phyloP scores from a whole-genome alignment of 768 basidiomycete species.

The Chlorophyllum brunneum region DNA sequence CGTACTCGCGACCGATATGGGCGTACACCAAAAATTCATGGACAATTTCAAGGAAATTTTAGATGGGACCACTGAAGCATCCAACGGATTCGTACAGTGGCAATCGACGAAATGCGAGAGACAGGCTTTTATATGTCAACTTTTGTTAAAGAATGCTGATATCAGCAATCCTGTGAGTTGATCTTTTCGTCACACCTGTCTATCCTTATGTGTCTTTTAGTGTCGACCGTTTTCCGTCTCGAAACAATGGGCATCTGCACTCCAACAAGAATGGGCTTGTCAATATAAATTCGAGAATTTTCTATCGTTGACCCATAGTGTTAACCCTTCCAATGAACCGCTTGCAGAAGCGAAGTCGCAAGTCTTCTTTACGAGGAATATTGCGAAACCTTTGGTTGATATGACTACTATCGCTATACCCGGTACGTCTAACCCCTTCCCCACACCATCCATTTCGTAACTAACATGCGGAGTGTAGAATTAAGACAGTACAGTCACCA shows the following conservation, averaged over 20 bases:
- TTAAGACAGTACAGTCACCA: conserved; percentile 7
- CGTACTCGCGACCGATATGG: conserved; percentile 94
- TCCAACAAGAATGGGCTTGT: conserved; percentile 87
- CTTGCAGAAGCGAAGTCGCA: conserved; percentile 76
- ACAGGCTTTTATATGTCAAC: conserved; percentile 78
- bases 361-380: conserved; percentile 82
- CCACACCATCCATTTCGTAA: neutral
- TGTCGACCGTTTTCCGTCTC: conserved; percentile 91
- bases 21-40: conserved; percentile 85
- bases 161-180: conserved; percentile 95
- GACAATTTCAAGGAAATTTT: conserved; percentile 51
- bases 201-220: conserved; percentile 34
- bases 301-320: conserved; percentile 67
- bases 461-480: neutral
- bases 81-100: conserved; percentile 15
- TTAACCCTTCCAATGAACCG: conserved; percentile 37
- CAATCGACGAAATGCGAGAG: conserved; percentile 38
- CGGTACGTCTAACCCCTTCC: conserved; percentile 38
- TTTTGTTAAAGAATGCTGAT: conserved; percentile 95
- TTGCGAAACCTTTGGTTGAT: conserved; percentile 81
- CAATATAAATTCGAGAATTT: conserved; percentile 86
- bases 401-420: conserved; percentile 71
- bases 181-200: conserved; percentile 4
- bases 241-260: conserved; percentile 86
- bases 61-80: conserved; percentile 21